A percentile compares a stretch with the other conserved stretches of the same genome.
phyloP scores from a whole-genome alignment of 495 filamentous ascomycete species.

The Rostrohypoxylon terebratum region DNA sequence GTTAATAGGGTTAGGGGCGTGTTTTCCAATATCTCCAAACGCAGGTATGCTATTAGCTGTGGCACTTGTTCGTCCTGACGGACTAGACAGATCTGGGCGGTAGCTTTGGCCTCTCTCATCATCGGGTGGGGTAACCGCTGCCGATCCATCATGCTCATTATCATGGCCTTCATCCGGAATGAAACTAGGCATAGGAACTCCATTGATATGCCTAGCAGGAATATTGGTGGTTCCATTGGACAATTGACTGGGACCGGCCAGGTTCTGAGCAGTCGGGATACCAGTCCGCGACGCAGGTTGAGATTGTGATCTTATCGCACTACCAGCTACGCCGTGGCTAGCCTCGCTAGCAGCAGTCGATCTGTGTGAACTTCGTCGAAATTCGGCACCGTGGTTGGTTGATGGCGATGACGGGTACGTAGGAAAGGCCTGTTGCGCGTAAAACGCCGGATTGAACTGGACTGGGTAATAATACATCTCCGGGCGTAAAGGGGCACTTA shows the following conservation, averaged over 20 bases:
- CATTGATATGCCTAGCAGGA: conserved; percentile 56
- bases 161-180: conserved; percentile 61
- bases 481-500: conserved; percentile 63
- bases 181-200: conserved; percentile 60
- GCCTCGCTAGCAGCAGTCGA: conserved; percentile 55
- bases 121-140: conserved; percentile 54
- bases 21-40: conserved; percentile 56
- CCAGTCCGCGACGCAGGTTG: conserved; percentile 64
- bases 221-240: conserved; percentile 48
- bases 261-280: conserved; percentile 30
- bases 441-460: conserved; percentile 48
- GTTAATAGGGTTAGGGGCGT: conserved; percentile 33
- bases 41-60: conserved; percentile 54
- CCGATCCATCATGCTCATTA: conserved; percentile 47
- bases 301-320: conserved; percentile 66
- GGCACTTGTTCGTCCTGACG: conserved; percentile 48
- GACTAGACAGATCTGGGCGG: conserved; percentile 50
- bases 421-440: conserved; percentile 50
- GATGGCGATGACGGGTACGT: conserved; percentile 63
- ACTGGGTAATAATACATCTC: conserved; percentile 56
- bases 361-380: conserved; percentile 63
- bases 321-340: conserved; percentile 53
- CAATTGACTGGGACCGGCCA: conserved; percentile 46
- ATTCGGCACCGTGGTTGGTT: conserved; percentile 56
- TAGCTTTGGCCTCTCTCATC: conserved; percentile 51